Evolutionary conservation across 345 rosid genomes (phyloP), one percentile per base, ranked within the genome.

Genomic region (Aquilaria sinensis): DNA sequence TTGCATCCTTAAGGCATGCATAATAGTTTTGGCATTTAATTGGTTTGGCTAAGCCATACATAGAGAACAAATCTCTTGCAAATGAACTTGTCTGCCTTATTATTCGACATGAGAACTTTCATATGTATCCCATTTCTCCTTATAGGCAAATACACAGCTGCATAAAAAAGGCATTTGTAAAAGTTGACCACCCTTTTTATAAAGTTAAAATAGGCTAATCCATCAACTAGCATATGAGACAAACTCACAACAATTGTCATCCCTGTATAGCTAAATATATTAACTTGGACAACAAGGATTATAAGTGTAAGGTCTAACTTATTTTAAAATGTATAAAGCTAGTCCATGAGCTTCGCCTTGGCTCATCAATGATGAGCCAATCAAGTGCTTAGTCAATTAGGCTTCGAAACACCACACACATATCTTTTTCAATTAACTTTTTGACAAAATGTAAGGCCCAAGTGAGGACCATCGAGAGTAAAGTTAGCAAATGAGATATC

Each of bases 401-500:
- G 81, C 63, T 23, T 23, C 1, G 0, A 23, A 23, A 23, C 1
- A 23, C 23, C 30, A 47, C 23, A 23, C 23, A 10, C 46, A 55
- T 51, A 0, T 46, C 32, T 0, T 67, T 71, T 2, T 64, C 51
- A 9, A 15, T 46, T 9, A 51, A 58, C 34, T 74, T 70, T 4
- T 75, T 71, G 0, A 73, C 75, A 3, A 74, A 46, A 3, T 73
- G 78, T 47, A 67, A 77, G 46, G 57, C 67, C 1, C 23, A 15
- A n/a, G 69, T 68, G 23, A 74, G 60, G 6, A 56, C 56, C 50
- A 74, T 67, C 0, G 74, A 63, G 4, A 71, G 53, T 31, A 83
- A 80, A 3, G 59, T 66, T 56, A 79, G 73, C 37, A 84, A 56
- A 52, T 65, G 72, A 23, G 23, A 23, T 23, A 8, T 61, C 58